These are phyloP conservation scores for Teunomyces tritomae DNA, from an alignment of 805 yeast genomes.

Conservation along the genomic window DNA sequence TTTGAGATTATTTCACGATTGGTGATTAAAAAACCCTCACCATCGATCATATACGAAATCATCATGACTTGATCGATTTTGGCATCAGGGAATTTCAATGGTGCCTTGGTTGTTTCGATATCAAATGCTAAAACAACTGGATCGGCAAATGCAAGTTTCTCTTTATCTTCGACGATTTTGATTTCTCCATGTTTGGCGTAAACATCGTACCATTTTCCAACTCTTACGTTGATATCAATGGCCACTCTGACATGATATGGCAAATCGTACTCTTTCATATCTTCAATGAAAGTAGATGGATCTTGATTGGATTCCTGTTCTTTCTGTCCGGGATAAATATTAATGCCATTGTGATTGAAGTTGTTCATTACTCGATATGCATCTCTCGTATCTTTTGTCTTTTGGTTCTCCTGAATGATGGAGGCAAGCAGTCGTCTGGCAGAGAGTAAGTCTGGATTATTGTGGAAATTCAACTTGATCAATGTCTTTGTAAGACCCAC, in stretches of 20 bases:
- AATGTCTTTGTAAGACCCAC: conserved; percentile 68
- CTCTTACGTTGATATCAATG: conserved; percentile 83
- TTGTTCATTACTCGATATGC: conserved; percentile 59
- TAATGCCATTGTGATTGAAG: conserved; percentile 22
- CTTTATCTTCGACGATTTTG: conserved; percentile 56
- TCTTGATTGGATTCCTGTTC: conserved; percentile 30
- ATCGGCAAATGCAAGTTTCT: conserved; percentile 91
- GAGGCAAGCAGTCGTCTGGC: conserved; percentile 74
- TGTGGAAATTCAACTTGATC: conserved; percentile 69
- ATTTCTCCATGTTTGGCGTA: conserved; percentile 58
- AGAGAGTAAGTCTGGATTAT: conserved; percentile 66
- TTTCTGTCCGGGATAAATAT: not conserved
- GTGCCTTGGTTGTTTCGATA: conserved; percentile 96
- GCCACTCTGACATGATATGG: conserved; percentile 96
- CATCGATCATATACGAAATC: conserved; percentile 99
- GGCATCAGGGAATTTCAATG: conserved; percentile 92
- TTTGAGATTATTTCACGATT: conserved; percentile 91
- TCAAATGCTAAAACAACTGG: conserved; percentile 96
- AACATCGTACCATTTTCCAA: conserved; percentile 94
- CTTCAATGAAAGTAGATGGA: conserved; percentile 67
- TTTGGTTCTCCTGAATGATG: conserved; percentile 63
- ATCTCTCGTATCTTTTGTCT: conserved; percentile 60
- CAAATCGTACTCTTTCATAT: conserved; percentile 90
- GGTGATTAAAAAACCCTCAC: conserved; percentile 91
- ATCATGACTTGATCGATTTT: conserved; percentile 92